phyloP scores from a whole-genome alignment of 352 stramenopile genomes.

The Phytophthora megakarya region DNA sequence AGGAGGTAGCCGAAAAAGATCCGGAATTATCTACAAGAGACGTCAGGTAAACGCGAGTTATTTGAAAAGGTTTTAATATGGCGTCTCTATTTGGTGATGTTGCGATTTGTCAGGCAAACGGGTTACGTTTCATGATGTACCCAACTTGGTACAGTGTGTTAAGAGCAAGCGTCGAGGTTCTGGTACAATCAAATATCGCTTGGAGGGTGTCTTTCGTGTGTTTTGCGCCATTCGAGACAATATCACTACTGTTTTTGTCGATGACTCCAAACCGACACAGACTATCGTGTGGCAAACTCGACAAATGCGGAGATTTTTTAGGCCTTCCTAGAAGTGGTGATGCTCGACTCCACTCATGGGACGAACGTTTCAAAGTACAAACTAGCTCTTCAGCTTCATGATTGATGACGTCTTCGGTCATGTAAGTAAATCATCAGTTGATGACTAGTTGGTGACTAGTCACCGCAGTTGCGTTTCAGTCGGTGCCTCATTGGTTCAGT shows the following conservation, averaged over 20 bases:
- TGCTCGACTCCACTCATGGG: slow-evolving; percentile 1
- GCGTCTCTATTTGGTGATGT: too few species aligned
- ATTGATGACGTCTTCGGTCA: slow-evolving; percentile 9
- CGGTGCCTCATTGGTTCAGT: too few species aligned
- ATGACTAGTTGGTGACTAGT: neutral
- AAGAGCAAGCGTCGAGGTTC: neutral
- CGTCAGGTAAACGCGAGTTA: too few species aligned
- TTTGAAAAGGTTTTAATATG: too few species aligned
- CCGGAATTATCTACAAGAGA: too few species aligned
- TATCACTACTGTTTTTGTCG: too few species aligned
- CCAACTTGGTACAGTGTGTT: slow-evolving; percentile 3
- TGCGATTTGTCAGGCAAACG: too few species aligned
- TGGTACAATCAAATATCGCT: neutral
- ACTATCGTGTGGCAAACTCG: neutral
- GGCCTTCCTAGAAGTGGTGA: neutral
- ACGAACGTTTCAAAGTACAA: slow-evolving; percentile 12
- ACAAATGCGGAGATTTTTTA: slow-evolving; percentile 1
- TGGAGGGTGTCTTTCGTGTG: neutral
- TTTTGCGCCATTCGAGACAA: neutral
- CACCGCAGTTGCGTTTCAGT: neutral
- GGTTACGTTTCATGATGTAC: neutral
- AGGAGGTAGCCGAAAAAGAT: too few species aligned
- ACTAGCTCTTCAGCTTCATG: slow-evolving; percentile 20
- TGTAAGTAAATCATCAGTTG: neutral
- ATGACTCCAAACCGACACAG: too few species aligned